phyloP scores from a whole-genome alignment of 352 stramenopile genomes.

The Phytophthora cryptogea region DNA sequence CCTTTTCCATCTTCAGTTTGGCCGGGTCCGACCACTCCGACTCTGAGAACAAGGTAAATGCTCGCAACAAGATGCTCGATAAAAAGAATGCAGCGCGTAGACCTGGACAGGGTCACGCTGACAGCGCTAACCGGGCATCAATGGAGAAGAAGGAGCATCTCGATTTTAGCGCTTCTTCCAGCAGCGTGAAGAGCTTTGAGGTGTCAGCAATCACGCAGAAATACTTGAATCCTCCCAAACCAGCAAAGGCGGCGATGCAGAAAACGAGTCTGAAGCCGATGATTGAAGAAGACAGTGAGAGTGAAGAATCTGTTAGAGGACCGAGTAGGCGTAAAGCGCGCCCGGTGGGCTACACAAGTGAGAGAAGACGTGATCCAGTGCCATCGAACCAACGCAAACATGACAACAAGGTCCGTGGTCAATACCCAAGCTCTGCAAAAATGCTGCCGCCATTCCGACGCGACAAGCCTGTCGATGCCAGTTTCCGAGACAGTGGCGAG shows the following conservation, averaged over 20 bases:
- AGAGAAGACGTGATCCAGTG: slow-evolving; percentile 17
- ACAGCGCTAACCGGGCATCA: slow-evolving; percentile 18
- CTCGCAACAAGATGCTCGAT: slow-evolving; percentile 12
- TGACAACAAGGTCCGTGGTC: slow-evolving; percentile 24
- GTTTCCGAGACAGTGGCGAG: slow-evolving; percentile 21
- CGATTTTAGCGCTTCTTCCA: slow-evolving; percentile 46
- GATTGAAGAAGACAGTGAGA: slow-evolving; percentile 34
- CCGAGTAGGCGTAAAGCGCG: slow-evolving; percentile 25
- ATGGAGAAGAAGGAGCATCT: slow-evolving; percentile 44
- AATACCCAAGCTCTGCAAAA: slow-evolving; percentile 8
- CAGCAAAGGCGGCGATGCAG: slow-evolving; percentile 26
- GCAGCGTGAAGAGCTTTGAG: slow-evolving; percentile 36
- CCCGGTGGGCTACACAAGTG: slow-evolving; percentile 11
- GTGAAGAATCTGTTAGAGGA: slow-evolving; percentile 20
- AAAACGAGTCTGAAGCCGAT: slow-evolving; percentile 29
- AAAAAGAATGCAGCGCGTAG: slow-evolving; percentile 20
- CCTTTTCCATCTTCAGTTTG: slow-evolving; percentile 53
- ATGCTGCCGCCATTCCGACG: slow-evolving; percentile 16
- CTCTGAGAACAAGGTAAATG: slow-evolving; percentile 23
- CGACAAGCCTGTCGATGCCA: slow-evolving; percentile 14
- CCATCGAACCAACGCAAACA: slow-evolving; percentile 12
- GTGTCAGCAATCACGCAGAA: slow-evolving; percentile 47
- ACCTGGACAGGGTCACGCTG: slow-evolving; percentile 3
- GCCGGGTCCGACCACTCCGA: slow-evolving; percentile 50
- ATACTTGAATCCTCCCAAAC: slow-evolving; percentile 33